These are phyloP conservation scores for Apiosordaria backusii DNA, from an alignment of 495 filamentous ascomycete genomes.

Conservation along the genomic window DNA sequence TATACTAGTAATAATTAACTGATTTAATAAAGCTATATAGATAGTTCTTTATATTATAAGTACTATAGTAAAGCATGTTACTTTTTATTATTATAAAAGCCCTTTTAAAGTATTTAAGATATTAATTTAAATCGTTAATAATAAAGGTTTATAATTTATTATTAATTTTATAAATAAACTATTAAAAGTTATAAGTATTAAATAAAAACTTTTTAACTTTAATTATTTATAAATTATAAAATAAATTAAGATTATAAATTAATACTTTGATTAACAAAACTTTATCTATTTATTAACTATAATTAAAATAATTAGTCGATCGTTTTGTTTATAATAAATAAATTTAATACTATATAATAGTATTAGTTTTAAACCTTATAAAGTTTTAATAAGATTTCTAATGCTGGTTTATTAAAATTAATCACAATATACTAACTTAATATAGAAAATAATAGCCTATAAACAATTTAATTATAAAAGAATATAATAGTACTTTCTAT, in stretches of 20 bases:
- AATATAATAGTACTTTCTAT: not conserved
- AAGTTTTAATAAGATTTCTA: not conserved
- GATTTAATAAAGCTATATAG: too few relatives aligned
- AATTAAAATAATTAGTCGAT: not conserved
- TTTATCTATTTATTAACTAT: not conserved
- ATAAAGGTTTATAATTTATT: slow-evolving; percentile 1
- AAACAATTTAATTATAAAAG: not conserved
- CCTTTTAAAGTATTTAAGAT: not conserved
- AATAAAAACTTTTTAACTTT: too few relatives aligned
- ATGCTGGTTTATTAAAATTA: not conserved
- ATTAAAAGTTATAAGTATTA: too few relatives aligned
- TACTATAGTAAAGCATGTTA: not conserved
- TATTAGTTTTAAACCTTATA: not conserved
- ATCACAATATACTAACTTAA: not conserved
- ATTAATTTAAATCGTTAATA: not conserved
- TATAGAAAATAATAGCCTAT: not conserved
- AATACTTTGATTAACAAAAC: not conserved
- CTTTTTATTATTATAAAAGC: not conserved
- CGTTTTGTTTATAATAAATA: not conserved
- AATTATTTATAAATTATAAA: not conserved
- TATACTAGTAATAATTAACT: not conserved
- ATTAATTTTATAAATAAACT: not conserved
- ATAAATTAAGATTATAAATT: not conserved
- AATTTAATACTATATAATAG: not conserved
- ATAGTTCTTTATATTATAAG: too few relatives aligned